These are phyloP conservation scores for Passalora sequoiae DNA, from an alignment of 2,329 filamentous ascomycete species.

Conservation along the genomic window DNA sequence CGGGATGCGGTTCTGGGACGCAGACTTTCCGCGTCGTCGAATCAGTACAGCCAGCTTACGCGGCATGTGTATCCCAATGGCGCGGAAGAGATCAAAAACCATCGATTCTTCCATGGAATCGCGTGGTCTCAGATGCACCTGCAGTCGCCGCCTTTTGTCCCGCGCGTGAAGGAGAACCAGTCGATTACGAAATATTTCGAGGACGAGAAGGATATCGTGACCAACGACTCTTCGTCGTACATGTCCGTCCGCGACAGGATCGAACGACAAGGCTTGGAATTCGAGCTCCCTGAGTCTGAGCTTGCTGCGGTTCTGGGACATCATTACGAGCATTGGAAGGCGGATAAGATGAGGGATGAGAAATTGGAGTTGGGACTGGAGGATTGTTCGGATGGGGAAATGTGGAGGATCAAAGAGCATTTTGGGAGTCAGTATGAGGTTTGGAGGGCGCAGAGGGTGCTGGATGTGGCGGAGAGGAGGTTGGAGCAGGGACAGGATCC, in stretches of 20 bases:
- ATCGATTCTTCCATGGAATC: slow-evolving; percentile 77
- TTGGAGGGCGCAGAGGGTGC: slow-evolving; percentile 28
- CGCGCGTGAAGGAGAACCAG: slow-evolving; percentile 54
- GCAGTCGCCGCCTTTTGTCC: slow-evolving; percentile 71
- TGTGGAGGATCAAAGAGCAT: slow-evolving; percentile 31
- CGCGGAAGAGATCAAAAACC: slow-evolving; percentile 81
- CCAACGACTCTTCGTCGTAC: slow-evolving; percentile 29
- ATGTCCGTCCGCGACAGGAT: slow-evolving; percentile 13
- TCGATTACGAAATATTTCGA: slow-evolving; percentile 79
- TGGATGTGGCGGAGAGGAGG: slow-evolving; percentile 24
- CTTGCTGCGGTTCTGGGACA: slow-evolving; percentile 10
- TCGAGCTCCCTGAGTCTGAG: slow-evolving; percentile 12
- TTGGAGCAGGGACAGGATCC: slow-evolving; percentile 13
- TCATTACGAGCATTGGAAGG: slow-evolving; percentile 20
- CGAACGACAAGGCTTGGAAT: slow-evolving; percentile 18
- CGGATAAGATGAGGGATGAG: slow-evolving; percentile 24
- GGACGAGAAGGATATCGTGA: slow-evolving; percentile 64
- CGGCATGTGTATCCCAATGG: slow-evolving; percentile 71
- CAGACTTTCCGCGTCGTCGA: slow-evolving; percentile 47
- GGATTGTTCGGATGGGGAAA: slow-evolving; percentile 25
- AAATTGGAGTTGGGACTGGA: slow-evolving; percentile 31
- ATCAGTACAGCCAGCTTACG: slow-evolving; percentile 13
- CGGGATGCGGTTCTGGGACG: slow-evolving; percentile 50
- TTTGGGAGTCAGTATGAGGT: slow-evolving; percentile 27
- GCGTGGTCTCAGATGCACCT: slow-evolving; percentile 71